These are phyloP conservation scores for Phytopythium aichiense DNA, from an alignment of 352 stramenopile genomes.

Conservation along the genomic window DNA sequence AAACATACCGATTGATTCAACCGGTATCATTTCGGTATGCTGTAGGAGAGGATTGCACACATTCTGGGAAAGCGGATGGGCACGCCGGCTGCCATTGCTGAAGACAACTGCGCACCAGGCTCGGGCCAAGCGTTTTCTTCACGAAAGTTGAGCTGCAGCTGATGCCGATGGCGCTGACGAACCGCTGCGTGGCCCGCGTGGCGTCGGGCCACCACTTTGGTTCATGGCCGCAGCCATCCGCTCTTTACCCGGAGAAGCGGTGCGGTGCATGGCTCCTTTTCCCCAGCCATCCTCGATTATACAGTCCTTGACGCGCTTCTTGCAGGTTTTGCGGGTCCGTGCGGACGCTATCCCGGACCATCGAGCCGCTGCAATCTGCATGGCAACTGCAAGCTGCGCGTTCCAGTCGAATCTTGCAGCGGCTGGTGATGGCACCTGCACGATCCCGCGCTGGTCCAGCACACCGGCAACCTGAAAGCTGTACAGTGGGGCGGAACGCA, in stretches of 20 bases:
- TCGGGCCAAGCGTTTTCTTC: not conserved
- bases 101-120: not conserved
- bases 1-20: not conserved
- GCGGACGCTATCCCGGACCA: constrained; percentile 1
- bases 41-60: not conserved
- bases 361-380: not conserved
- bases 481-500: too few species aligned
- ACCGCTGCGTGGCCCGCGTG: not conserved
- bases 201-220: not conserved
- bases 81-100: not conserved
- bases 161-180: not conserved
- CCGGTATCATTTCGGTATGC: not conserved
- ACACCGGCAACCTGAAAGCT: not conserved
- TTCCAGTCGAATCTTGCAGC: not conserved
- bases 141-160: not conserved
- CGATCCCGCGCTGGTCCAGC: not conserved
- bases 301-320: not conserved
- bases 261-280: not conserved
- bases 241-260: not conserved
- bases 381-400: too few species aligned
- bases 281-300: not conserved
- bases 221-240: not conserved
- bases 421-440: not conserved
- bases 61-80: constrained; percentile 4
- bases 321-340: not conserved